Evolutionary conservation across 495 filamentous ascomycete genomes (phyloP).

Genomic region (Halenospora varia): DNA sequence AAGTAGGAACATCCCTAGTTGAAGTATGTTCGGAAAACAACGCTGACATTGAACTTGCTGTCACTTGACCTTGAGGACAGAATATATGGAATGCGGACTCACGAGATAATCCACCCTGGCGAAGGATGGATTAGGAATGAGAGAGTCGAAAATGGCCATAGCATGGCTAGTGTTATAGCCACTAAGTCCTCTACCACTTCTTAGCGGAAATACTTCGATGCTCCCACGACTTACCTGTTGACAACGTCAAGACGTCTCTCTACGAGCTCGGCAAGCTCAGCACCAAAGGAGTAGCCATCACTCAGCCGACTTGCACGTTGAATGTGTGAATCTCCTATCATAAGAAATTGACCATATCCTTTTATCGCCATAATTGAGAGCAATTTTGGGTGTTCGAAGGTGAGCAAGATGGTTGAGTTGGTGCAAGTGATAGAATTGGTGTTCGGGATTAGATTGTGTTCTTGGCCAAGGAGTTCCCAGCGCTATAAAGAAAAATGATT

Average conservation of each 20-base stretch:
- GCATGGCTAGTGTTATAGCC: constrained; percentile 66
- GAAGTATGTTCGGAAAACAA: background rate
- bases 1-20: too few relatives aligned
- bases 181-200: constrained; percentile 23
- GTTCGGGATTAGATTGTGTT: too few relatives aligned
- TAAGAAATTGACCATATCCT: constrained; percentile 17
- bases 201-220: background rate
- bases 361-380: constrained; percentile 4
- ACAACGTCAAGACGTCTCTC: constrained; percentile 61
- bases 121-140: constrained; percentile 35
- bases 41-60: background rate
- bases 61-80: background rate
- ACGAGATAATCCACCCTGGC: constrained; percentile 55
- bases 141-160: constrained; percentile 50
- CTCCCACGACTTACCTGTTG: constrained; percentile 39
- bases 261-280: constrained; percentile 66
- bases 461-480: too few relatives aligned
- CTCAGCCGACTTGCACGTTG: constrained; percentile 33
- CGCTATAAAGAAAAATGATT: too few relatives aligned
- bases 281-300: constrained; percentile 65
- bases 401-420: background rate
- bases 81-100: too few relatives aligned
- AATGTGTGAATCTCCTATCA: constrained; percentile 18
- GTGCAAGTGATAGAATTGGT: too few relatives aligned
- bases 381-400: background rate